Conservation (phyloP, 139 green algal species). For the Pycnococcus provasolii region DNA sequence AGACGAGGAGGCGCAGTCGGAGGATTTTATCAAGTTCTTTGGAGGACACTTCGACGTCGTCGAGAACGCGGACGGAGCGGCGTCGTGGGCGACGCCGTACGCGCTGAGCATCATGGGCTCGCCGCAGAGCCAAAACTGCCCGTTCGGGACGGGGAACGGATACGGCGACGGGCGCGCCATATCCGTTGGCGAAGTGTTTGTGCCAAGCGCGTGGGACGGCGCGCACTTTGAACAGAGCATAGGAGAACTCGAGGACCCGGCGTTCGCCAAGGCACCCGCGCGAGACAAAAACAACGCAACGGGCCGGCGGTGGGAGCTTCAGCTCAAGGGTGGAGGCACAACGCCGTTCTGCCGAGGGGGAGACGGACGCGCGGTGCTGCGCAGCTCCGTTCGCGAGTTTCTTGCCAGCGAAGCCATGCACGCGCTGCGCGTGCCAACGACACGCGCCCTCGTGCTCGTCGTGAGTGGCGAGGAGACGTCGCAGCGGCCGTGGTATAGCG, state of each 20-base stretch:
- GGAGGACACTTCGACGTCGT: conserved; percentile 14
- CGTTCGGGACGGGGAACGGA: conserved; percentile 26
- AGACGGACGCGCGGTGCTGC: conserved; percentile 40
- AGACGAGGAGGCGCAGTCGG: conserved; percentile 2
- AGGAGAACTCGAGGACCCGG: too few species aligned
- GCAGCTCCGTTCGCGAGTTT: conserved; percentile 57
- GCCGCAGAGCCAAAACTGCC: conserved; percentile 18
- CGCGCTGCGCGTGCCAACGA: conserved; percentile 31
- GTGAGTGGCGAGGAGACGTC: conserved; percentile 11
- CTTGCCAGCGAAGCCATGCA: conserved; percentile 54
- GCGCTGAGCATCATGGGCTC: conserved; percentile 28
- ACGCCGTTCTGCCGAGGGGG: conserved; percentile 32
- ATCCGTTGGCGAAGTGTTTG: conserved; percentile 14
- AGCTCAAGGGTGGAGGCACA: conserved; percentile 27
- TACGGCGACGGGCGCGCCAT: conserved; percentile 29
- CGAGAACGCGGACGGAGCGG: neutral
- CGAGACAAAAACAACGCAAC: neutral
- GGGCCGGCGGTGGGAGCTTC: conserved; percentile 18
- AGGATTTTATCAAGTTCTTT: conserved; percentile 24
- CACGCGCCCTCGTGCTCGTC: conserved; percentile 27
- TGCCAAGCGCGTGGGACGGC: neutral
- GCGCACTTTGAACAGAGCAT: too few species aligned
- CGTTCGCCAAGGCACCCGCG: too few species aligned
- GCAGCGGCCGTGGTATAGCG: conserved; percentile 25
- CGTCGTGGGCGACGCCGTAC: conserved; percentile 27